Conservation (phyloP, 2,329 filamentous ascomycete genomes). For the Neurospora crassa region DNA sequence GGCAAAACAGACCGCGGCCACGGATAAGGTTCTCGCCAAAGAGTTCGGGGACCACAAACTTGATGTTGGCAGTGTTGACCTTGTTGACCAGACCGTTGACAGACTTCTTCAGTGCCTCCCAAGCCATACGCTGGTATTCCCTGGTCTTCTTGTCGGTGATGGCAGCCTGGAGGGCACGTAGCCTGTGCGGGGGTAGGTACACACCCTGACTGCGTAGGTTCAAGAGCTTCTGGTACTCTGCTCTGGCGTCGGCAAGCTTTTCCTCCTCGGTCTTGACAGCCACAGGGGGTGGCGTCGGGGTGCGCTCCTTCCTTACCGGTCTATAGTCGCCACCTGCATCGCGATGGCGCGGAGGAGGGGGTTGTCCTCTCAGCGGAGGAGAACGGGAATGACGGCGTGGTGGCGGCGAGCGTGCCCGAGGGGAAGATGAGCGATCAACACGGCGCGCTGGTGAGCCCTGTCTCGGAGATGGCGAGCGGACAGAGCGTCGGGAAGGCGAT, state of each 20-base stretch:
- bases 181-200: constrained; percentile 86
- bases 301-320: constrained; percentile 19
- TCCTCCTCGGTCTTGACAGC: constrained; percentile 59
- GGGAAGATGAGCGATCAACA: constrained; percentile 10
- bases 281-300: constrained; percentile 27
- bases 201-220: constrained; percentile 91
- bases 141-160: constrained; percentile 95
- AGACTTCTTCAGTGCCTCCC: constrained; percentile 97
- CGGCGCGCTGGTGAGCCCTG: constrained; percentile 5
- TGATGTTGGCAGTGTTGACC: constrained; percentile 96
- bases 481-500: constrained; percentile 1
- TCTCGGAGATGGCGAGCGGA: not conserved
- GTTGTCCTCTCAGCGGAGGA: constrained; percentile 10
- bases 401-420: constrained; percentile 7
- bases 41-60: constrained; percentile 89
- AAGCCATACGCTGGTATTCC: constrained; percentile 98
- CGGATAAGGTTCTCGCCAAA: constrained; percentile 91
- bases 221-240: constrained; percentile 86
- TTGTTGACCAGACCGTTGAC: constrained; percentile 99
- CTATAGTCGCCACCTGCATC: constrained; percentile 42
- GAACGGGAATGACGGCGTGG: constrained; percentile 8
- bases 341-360: constrained; percentile 23
- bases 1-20: constrained; percentile 84
- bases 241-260: constrained; percentile 80
- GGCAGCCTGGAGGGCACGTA: constrained; percentile 87